Conservation (phyloP, 148 eudicot species). For the Pouteria glomerata region DNA sequence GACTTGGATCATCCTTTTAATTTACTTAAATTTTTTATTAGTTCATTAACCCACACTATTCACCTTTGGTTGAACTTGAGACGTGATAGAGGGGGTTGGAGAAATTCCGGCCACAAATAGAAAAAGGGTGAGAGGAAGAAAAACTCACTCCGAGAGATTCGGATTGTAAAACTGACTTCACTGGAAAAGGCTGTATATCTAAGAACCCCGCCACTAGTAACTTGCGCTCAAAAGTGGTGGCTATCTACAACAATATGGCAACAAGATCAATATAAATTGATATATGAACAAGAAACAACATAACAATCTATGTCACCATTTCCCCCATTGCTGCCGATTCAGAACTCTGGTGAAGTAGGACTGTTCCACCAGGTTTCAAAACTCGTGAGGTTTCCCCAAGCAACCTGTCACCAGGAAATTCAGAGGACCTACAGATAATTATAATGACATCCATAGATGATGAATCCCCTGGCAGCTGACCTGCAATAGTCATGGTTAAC, state of each 20-base stretch:
- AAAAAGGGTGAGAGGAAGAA: background rate
- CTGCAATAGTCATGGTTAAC: slow-evolving; percentile 23
- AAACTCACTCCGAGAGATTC: slow-evolving; percentile 45
- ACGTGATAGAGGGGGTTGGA: too few relatives aligned
- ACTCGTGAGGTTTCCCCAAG: slow-evolving; percentile 57
- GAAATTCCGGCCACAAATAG: too few relatives aligned
- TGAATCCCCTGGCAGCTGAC: slow-evolving; percentile 50
- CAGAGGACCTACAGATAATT: slow-evolving; percentile 40
- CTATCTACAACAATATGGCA: slow-evolving; percentile 32
- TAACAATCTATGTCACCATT: slow-evolving; percentile 13
- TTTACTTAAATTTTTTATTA: too few relatives aligned
- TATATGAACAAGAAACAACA: background rate
- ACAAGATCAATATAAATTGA: background rate
- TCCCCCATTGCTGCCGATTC: slow-evolving; percentile 32
- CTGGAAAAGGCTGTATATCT: slow-evolving; percentile 39
- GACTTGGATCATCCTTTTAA: too few relatives aligned
- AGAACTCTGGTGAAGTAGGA: slow-evolving; percentile 40
- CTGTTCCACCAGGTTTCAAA: slow-evolving; percentile 68
- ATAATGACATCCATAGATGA: slow-evolving; percentile 54
- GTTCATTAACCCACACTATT: too few relatives aligned
- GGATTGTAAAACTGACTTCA: slow-evolving; percentile 24
- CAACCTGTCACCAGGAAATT: slow-evolving; percentile 52
- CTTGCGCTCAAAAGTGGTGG: slow-evolving; percentile 52
- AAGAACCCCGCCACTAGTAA: slow-evolving; percentile 71
- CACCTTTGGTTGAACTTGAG: too few relatives aligned